phyloP scores from a whole-genome alignment of 257 asterid genomes.

The Sherardia arvensis region DNA sequence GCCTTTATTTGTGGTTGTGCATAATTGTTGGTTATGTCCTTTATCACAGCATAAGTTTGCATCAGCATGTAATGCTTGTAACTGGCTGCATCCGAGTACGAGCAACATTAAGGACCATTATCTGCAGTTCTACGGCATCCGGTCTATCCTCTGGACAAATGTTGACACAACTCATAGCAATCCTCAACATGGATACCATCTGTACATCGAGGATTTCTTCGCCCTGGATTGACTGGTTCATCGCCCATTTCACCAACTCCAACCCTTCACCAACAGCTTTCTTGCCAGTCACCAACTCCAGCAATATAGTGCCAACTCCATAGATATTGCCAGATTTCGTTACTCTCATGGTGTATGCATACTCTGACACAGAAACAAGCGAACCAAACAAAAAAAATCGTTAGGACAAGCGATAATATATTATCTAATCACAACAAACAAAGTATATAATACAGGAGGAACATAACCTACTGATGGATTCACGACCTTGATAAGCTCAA shows the following conservation, averaged over 20 bases:
- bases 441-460: conserved; percentile 42
- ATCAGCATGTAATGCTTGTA: background rate
- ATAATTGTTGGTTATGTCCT: background rate
- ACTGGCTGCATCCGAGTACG: background rate
- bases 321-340: conserved; percentile 77
- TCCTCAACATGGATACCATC: background rate
- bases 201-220: conserved; percentile 48
- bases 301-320: conserved; percentile 70
- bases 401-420: background rate
- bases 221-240: conserved; percentile 39
- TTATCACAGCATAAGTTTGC: background rate
- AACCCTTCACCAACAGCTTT: conserved; percentile 71
- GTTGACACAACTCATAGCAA: conserved; percentile 1
- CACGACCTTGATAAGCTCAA: conserved; percentile 74
- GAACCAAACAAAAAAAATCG: background rate
- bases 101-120: conserved; percentile 4
- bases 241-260: conserved; percentile 60
- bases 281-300: conserved; percentile 71
- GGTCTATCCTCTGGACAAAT: conserved; percentile 13
- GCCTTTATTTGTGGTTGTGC: too few species aligned
- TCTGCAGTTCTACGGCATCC: conserved; percentile 7
- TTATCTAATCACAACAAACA: background rate
- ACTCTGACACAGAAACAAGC: conserved; percentile 33
- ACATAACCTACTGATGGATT: conserved; percentile 88
- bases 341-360: conserved; percentile 89